A percentile compares a stretch with the other conserved stretches of the same genome.
Conservation (phyloP, 2,329 filamentous ascomycete species). For the Alternaria triticina region DNA sequence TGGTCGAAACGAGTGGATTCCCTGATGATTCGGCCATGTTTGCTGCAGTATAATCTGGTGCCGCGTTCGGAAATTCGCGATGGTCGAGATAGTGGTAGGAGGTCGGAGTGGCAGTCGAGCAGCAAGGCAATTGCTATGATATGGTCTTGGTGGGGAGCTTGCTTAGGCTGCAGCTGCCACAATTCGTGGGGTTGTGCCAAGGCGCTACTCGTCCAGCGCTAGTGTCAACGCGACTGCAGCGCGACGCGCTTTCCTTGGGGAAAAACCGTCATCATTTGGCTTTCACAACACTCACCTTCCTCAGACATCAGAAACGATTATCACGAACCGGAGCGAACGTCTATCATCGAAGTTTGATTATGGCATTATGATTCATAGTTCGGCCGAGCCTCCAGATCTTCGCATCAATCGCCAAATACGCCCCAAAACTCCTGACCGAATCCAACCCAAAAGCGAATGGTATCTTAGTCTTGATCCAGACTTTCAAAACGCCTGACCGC, state of each 20-base stretch:
- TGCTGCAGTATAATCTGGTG: neutral
- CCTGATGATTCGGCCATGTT: slow-evolving; percentile 45
- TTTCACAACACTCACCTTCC: neutral
- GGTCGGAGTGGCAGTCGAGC: neutral
- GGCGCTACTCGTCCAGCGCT: slow-evolving; percentile 1
- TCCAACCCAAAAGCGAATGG: slow-evolving; percentile 14
- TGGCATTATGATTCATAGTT: neutral
- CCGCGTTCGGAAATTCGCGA: neutral
- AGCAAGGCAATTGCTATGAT: slow-evolving; percentile 7
- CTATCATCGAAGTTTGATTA: neutral
- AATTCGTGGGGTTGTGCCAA: slow-evolving; percentile 14
- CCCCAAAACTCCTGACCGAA: slow-evolving; percentile 6
- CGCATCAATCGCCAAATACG: neutral
- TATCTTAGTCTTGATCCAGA: slow-evolving; percentile 19
- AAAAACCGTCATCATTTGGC: neutral
- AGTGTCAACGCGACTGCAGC: slow-evolving; percentile 7
- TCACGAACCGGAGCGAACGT: neutral
- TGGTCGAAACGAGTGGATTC: slow-evolving; percentile 54
- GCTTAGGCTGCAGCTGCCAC: slow-evolving; percentile 18
- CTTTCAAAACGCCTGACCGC: slow-evolving; percentile 17
- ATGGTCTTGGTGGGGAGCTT: slow-evolving; percentile 15
- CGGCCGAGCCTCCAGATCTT: neutral
- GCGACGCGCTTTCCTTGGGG: slow-evolving; percentile 1
- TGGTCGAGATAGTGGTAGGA: neutral
- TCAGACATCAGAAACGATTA: neutral